Base-by-base conservation (phyloP, 176 grass and related monocot species). In the Triticum urartu region DNA sequence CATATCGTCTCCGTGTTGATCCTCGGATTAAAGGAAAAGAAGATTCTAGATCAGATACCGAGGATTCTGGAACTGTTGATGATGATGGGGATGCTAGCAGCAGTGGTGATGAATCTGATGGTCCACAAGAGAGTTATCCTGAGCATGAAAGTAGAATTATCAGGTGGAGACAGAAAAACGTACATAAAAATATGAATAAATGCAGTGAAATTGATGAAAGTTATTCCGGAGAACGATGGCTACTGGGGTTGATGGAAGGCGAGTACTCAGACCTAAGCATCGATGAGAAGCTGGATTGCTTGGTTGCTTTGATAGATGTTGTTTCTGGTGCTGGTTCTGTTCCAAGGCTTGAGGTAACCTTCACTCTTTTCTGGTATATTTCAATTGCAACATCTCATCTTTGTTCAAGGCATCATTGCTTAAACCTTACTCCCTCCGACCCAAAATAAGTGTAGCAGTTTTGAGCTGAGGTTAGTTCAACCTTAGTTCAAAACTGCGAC, bases 181-280 rank as follows among this genome's bases (percentile, higher is more conserved):
- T 36, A 24, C 36, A 71, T 67, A 64, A 32, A 81, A 93, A 79
- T 83, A 56, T 89, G 61, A 83, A 84, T 80, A 92, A 94, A 84
- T 90, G 85, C 80, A 91, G 61, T 85, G 97, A 99, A 94, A 99
- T 96, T 85, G 97, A 99, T 83, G 94, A 99, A 89, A 99, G 97
- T 84, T 96, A 83, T 91, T 76, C 90, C 0, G 92, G 97, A 61
- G 97, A 99, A 78, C 82, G 77, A 70, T 99, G 94, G 94, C 89
- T 99, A 58, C 64, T 96, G 45, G 97, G 94, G 64, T 91, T 99
- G 87, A 94, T 99, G 97, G 94, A 99, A 86, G 97, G 97, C 36
- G 92, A 99, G 66, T 96, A 99, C 68, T 92, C 90, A 47, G 89
- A 94, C 68, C 87, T 96, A 84, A 99, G 89, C 85, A 94, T 99